phyloP scores from a whole-genome alignment of 345 rosid species.

The Rhodomyrtus tomentosa region DNA sequence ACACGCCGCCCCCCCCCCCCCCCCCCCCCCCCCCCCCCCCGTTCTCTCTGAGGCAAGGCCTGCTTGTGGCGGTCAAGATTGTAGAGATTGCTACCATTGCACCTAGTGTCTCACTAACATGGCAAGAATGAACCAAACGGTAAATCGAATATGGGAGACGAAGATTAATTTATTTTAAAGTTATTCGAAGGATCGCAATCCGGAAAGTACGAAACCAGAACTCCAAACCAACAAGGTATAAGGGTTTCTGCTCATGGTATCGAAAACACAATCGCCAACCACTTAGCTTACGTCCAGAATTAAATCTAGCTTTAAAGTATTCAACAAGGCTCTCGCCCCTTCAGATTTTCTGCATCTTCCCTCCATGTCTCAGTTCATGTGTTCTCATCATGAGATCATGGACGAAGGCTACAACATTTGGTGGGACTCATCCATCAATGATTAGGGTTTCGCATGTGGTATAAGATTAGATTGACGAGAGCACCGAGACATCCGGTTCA shows the following conservation, averaged over 20 bases:
- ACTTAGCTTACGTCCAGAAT: background rate
- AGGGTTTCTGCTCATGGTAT: background rate
- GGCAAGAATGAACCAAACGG: background rate
- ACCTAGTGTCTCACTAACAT: background rate
- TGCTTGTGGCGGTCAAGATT: background rate
- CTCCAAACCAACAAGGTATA: background rate
- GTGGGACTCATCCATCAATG: background rate
- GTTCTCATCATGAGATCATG: background rate
- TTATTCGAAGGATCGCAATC: background rate
- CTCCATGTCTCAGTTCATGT: background rate
- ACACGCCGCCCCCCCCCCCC: accelerated
- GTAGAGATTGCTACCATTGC: background rate
- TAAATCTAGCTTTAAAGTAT: background rate
- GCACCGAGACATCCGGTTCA: background rate
- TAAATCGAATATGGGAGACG: background rate
- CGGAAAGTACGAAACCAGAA: background rate
- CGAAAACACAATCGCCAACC: background rate
- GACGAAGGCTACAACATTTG: background rate
- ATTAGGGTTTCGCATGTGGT: background rate
- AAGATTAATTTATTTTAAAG: background rate
- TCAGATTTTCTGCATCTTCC: background rate
- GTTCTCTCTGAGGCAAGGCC: background rate
- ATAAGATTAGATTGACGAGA: background rate
- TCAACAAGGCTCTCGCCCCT: background rate
- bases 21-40: background rate